Base-by-base conservation (phyloP, 2,329 filamentous ascomycete genomes). In the Monosporascus sp. region DNA sequence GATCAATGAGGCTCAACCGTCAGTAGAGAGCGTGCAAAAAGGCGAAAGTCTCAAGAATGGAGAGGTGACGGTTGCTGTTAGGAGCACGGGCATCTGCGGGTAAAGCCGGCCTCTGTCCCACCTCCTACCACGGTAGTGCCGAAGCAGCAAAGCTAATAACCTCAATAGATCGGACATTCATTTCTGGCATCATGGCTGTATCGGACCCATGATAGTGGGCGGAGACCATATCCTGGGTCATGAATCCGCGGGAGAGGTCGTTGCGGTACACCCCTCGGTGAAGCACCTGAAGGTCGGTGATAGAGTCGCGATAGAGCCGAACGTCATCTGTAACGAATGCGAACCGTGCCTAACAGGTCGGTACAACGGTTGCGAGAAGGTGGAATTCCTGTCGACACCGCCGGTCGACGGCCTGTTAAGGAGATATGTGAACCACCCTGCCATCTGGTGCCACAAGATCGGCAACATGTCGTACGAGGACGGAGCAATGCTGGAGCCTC, bases 61-160 rank as follows among this genome's bases (percentile, higher is more conserved):
- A 50, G 88, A 97, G 74, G 91, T 97, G 48, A 91, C 90, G 26
- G 72, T 97, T 58, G 90, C 89, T 52, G 84, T 97, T 71, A 90
- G 93, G 74, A 96, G 89, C 74, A 97, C 93, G 7, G 94, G 94
- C 53, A 97, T 97, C 65, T 97, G 94, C 78, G 93, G 93, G 84
- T 94, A 78, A 78, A 63, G 73, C 70, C 11, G 31, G 11, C 9
- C 31, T 35, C 31, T 14, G 31, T 35, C 31, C 9, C 31, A 11
- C 31, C 31, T 14, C 9, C 31, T 35, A 35, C 9, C 31, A 14
- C 4, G 9, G 11, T 35, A 11, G 31, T 5, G 31, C 31, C 31
- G 9, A 35, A 35, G 31, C 9, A 14, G 31, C 31, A 4, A 47
- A 58, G 38, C 53, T 64, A 37, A 66, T 57, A 22, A 37, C 50